Conservation (phyloP, 805 yeast species). For the Ogataea degrootiae region DNA sequence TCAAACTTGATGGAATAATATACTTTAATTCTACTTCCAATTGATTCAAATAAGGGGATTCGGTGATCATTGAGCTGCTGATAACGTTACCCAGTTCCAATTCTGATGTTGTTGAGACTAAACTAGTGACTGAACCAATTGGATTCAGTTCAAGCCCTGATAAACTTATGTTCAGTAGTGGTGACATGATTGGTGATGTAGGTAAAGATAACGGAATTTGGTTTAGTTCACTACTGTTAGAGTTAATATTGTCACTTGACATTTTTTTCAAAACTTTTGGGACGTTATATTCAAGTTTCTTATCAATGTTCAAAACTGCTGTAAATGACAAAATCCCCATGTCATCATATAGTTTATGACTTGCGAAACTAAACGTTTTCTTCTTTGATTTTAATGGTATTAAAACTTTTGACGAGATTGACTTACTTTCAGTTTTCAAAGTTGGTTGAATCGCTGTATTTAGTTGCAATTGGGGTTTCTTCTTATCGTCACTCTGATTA, state of each 20-base stretch:
- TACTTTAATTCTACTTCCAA: slow-evolving; percentile 11
- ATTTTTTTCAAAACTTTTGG: slow-evolving; percentile 17
- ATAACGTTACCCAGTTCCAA: slow-evolving; percentile 7
- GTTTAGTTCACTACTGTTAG: not conserved
- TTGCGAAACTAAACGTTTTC: slow-evolving; percentile 13
- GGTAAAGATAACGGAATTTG: slow-evolving; percentile 7
- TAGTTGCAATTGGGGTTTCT: slow-evolving; percentile 11
- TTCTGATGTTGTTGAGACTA: not conserved
- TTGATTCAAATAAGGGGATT: slow-evolving; percentile 11
- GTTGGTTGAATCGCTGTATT: slow-evolving; percentile 7
- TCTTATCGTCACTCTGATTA: slow-evolving; percentile 10
- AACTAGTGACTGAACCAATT: slow-evolving; percentile 1
- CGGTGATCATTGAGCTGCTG: not conserved
- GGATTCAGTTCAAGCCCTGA: slow-evolving; percentile 1
- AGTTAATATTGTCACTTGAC: slow-evolving; percentile 1
- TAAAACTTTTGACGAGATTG: not conserved
- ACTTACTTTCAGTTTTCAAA: not conserved
- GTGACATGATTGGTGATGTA: slow-evolving; percentile 11
- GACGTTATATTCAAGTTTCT: slow-evolving; percentile 12
- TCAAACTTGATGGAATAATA: slow-evolving; percentile 2
- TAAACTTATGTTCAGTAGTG: not conserved
- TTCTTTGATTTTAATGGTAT: slow-evolving; percentile 13
- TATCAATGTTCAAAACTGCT: slow-evolving; percentile 3
- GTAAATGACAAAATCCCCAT: slow-evolving; percentile 7
- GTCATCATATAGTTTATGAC: slow-evolving; percentile 9